Percentiles rank a stretch among this genome's conserved stretches.
phyloP scores from a whole-genome alignment of 768 basidiomycete species.

The Gloeopeniophorella convolvens region DNA sequence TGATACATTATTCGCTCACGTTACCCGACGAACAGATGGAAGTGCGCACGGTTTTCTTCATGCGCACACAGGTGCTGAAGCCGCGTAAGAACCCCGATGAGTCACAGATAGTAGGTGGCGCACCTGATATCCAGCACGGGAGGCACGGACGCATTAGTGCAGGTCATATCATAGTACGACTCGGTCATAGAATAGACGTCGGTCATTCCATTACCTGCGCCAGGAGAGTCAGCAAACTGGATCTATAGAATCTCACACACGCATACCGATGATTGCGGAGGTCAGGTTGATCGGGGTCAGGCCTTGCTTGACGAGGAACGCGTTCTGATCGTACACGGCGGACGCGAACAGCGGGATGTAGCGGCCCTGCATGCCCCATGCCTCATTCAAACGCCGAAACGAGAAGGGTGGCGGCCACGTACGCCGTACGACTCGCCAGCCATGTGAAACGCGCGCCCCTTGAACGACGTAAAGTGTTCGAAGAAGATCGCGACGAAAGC shows the following conservation, averaged over 20 bases:
- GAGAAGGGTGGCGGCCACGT: slow-evolving; percentile 15
- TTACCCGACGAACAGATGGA: neutral
- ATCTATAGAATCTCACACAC: neutral
- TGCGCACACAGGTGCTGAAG: slow-evolving; percentile 34
- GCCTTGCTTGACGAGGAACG: slow-evolving; percentile 35
- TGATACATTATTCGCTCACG: neutral
- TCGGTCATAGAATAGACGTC: slow-evolving; percentile 34
- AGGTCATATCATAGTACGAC: slow-evolving; percentile 49
- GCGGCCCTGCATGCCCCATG: slow-evolving; percentile 35
- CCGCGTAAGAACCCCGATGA: neutral
- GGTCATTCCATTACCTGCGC: slow-evolving; percentile 42
- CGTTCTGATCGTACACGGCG: slow-evolving; percentile 44
- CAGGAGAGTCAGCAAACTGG: neutral
- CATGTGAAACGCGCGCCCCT: slow-evolving; percentile 45
- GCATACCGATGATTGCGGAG: slow-evolving; percentile 43
- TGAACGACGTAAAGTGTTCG: slow-evolving; percentile 64
- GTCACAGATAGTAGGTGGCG: neutral
- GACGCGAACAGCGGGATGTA: slow-evolving; percentile 48
- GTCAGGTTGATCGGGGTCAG: slow-evolving; percentile 43
- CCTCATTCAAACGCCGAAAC: neutral
- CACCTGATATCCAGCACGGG: slow-evolving; percentile 44
- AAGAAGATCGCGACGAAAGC: slow-evolving; percentile 70
- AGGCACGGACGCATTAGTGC: slow-evolving; percentile 41
- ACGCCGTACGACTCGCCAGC: slow-evolving; percentile 48
- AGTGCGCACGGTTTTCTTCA: slow-evolving; percentile 39